Conservation (phyloP, 352 stramenopile genomes). For the Phytophthora pini region DNA sequence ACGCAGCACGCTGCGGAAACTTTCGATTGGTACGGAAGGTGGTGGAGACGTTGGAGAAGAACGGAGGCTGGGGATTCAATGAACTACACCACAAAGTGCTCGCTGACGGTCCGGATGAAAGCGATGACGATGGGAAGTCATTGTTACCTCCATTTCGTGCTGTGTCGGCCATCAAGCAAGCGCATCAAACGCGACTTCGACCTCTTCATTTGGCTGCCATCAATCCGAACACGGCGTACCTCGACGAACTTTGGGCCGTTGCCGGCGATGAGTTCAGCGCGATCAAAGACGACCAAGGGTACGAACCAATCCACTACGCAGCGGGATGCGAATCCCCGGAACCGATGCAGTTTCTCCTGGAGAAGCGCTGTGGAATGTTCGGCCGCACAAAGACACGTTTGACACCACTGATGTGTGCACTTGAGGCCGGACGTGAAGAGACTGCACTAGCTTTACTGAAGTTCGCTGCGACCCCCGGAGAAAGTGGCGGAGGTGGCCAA, state of each 20-base stretch:
- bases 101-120: constrained; percentile 1
- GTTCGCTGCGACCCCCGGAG: constrained; percentile 31
- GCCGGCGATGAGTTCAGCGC: constrained; percentile 55
- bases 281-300: constrained; percentile 66
- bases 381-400: constrained; percentile 64
- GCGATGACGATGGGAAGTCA: constrained; percentile 11
- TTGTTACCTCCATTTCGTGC: constrained; percentile 56
- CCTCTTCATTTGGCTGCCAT: constrained; percentile 78
- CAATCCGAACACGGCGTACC: constrained; percentile 74
- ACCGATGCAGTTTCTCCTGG: constrained; percentile 67
- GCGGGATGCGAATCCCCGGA: constrained; percentile 57
- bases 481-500: constrained; percentile 34
- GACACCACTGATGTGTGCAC: constrained; percentile 69
- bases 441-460: constrained; percentile 66
- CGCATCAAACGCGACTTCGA: constrained; percentile 61
- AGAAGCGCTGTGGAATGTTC: constrained; percentile 62
- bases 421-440: constrained; percentile 51
- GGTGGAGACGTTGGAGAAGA: constrained; percentile 57
- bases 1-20: constrained; percentile 49
- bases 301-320: constrained; percentile 75
- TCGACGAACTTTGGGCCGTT: constrained; percentile 64
- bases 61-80: constrained; percentile 50
- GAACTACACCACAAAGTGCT: constrained; percentile 34
- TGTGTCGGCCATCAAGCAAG: constrained; percentile 77
- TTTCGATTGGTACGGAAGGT: constrained; percentile 54